phyloP scores from a whole-genome alignment of 2,329 filamentous ascomycete species.

The Xylariaceae sp. region DNA sequence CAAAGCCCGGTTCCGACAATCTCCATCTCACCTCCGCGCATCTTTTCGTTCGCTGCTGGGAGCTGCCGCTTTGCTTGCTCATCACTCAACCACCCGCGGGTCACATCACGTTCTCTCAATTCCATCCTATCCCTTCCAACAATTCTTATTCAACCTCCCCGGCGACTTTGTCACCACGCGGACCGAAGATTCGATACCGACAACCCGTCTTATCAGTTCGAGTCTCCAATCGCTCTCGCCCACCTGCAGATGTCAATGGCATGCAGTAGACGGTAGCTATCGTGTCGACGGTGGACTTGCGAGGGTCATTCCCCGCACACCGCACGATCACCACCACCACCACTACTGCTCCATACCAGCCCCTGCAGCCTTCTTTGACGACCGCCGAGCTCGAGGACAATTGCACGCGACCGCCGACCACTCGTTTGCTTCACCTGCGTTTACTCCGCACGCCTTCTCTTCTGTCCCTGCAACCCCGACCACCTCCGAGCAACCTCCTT shows the following conservation, averaged over 20 bases:
- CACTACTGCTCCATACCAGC: constrained; percentile 1
- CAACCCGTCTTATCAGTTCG: background rate
- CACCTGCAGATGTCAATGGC: constrained; percentile 48
- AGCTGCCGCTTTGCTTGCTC: too few relatives aligned
- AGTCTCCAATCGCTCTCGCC: background rate
- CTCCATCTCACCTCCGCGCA: background rate
- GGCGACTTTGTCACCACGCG: background rate
- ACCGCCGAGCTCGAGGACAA: background rate
- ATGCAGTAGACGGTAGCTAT: constrained; percentile 51
- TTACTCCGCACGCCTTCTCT: constrained; percentile 7
- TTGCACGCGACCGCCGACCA: constrained; percentile 6
- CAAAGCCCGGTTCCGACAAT: constrained; percentile 9
- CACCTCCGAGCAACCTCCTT: constrained; percentile 9
- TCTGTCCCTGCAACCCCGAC: constrained; percentile 10
- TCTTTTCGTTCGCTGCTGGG: background rate
- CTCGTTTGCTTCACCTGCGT: background rate
- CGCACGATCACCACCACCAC: constrained; percentile 37
- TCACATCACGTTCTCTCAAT: background rate
- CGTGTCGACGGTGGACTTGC: constrained; percentile 53
- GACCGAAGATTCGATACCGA: too few relatives aligned
- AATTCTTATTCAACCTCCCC: background rate
- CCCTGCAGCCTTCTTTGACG: background rate
- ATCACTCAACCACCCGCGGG: background rate
- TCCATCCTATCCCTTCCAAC: background rate
- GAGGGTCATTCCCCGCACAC: constrained; percentile 58